Conservation (phyloP, 2,329 filamentous ascomycete genomes). For the Pseudopithomyces chartarum region DNA sequence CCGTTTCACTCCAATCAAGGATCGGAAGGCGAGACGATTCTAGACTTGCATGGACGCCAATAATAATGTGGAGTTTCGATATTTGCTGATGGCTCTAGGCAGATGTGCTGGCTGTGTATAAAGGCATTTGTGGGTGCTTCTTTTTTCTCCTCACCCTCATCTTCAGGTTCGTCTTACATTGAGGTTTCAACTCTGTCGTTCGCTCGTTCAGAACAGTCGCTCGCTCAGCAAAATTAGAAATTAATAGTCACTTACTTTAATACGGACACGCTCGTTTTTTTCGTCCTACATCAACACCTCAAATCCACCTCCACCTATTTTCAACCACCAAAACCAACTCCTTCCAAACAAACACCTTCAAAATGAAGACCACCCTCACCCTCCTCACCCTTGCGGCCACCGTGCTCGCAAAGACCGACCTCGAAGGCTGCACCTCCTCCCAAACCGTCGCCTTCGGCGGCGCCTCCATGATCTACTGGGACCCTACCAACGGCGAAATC, state of each 20-base stretch:
- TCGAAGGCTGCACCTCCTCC: slow-evolving; percentile 52
- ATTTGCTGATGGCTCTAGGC: not conserved
- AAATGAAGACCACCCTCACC: slow-evolving; percentile 23
- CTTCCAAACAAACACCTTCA: slow-evolving; percentile 2
- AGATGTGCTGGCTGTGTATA: not conserved
- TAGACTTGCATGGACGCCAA: not conserved
- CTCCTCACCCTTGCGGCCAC: slow-evolving; percentile 35
- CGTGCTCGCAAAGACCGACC: slow-evolving; percentile 44
- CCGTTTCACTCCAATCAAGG: not conserved
- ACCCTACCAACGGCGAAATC: slow-evolving; percentile 67
- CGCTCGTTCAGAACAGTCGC: not conserved
- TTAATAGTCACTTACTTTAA: not conserved
- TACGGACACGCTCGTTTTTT: slow-evolving; percentile 3
- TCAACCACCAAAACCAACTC: not conserved
- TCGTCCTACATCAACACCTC: not conserved
- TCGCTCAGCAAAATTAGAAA: not conserved
- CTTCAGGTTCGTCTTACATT: not conserved
- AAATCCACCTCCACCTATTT: not conserved
- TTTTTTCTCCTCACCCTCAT: not conserved
- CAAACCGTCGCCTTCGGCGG: slow-evolving; percentile 52
- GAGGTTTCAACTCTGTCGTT: not conserved
- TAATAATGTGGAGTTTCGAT: slow-evolving; percentile 3
- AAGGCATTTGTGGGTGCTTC: not conserved
- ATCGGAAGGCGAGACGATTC: not conserved
- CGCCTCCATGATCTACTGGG: slow-evolving; percentile 62